Conservation (phyloP, 2,329 filamentous ascomycete genomes). For the Lecanicillium sp. region DNA sequence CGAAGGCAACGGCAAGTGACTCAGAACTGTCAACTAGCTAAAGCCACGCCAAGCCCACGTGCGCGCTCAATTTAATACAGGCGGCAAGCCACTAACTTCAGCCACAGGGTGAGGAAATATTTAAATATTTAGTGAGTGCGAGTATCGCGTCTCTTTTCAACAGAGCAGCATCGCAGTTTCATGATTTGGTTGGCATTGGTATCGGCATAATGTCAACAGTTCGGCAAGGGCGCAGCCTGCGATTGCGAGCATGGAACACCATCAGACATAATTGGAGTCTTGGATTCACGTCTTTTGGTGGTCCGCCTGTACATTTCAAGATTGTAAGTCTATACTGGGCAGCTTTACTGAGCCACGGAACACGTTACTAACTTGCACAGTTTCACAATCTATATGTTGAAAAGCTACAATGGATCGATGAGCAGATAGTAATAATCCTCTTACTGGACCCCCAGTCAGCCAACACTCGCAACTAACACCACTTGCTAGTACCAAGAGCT, state of each 20-base stretch:
- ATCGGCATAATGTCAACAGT: not conserved
- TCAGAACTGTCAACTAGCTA: no score
- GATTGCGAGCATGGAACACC: not conserved
- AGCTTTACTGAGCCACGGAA: no score
- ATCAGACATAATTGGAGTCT: conserved; percentile 46
- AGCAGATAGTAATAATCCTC: conserved; percentile 48
- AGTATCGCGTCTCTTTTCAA: no score
- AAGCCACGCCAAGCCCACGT: conserved; percentile 10
- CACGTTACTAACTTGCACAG: conserved; percentile 22
- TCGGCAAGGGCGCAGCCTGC: not conserved
- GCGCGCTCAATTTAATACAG: not conserved
- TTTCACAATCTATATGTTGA: conserved; percentile 57
- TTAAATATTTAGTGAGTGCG: not conserved
- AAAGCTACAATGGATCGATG: conserved; percentile 59
- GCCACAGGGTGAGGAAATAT: not conserved
- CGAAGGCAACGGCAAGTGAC: no score
- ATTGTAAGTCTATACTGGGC: conserved; percentile 45
- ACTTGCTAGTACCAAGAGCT: conserved; percentile 59
- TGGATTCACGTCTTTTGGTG: conserved; percentile 60
- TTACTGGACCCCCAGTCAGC: not conserved
- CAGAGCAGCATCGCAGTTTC: no score
- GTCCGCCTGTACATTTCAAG: conserved; percentile 64
- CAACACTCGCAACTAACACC: not conserved
- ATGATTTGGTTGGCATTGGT: not conserved
- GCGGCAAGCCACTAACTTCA: conserved; percentile 5